Conservation (phyloP, 2,329 filamentous ascomycete genomes). For the Phyllosticta ampelicida region DNA sequence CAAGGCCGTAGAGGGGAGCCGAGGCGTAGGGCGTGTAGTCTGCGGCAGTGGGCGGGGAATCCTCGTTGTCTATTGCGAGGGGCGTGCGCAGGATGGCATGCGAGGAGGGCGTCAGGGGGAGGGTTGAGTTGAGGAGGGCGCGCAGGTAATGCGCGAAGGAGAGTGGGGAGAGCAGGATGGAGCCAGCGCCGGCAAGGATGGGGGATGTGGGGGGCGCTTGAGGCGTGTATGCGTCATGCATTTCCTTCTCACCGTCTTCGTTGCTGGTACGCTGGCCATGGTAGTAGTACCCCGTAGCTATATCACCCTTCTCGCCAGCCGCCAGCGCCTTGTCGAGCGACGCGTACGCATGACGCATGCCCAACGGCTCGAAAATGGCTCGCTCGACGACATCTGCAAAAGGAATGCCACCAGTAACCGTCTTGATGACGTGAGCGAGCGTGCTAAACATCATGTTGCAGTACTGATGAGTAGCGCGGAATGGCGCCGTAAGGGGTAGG, state of each 20-base stretch:
- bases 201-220: conserved; percentile 5
- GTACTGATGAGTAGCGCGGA: conserved; percentile 38
- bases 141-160: conserved; percentile 20
- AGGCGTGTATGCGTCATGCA: neutral
- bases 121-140: conserved; percentile 13
- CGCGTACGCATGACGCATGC: conserved; percentile 32
- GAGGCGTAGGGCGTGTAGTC: conserved; percentile 1
- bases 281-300: conserved; percentile 15
- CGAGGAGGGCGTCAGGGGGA: neutral
- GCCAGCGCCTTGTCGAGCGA: conserved; percentile 24
- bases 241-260: neutral
- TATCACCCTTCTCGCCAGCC: neutral
- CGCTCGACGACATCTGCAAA: conserved; percentile 24
- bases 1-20: conserved; percentile 3
- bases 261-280: neutral
- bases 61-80: neutral
- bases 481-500: conserved; percentile 30
- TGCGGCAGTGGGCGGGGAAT: conserved; percentile 1
- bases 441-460: conserved; percentile 44
- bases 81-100: conserved; percentile 8
- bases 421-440: conserved; percentile 37
- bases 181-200: conserved; percentile 18
- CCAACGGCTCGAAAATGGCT: conserved; percentile 30
- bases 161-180: conserved; percentile 14
- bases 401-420: conserved; percentile 23